Evolutionary conservation across 768 basidiomycete species (phyloP).

Genomic region (Lactifluus hygrophoroides): DNA sequence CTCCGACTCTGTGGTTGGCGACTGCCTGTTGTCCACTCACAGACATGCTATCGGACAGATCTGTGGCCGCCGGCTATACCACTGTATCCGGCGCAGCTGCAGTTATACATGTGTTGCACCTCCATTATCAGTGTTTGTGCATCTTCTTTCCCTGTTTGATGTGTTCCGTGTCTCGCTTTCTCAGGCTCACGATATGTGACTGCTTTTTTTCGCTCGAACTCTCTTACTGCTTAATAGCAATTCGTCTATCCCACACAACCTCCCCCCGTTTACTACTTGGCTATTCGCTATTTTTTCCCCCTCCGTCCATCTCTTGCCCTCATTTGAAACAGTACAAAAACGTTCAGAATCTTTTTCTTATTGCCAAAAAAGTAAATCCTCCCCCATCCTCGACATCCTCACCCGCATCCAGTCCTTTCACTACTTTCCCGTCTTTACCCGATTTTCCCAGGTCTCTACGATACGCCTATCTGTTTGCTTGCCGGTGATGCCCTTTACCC

Average conservation of each 20-base stretch:
- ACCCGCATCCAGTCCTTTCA: conserved; percentile 16
- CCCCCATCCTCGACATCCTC: conserved; percentile 8
- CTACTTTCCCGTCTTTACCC: conserved; percentile 20
- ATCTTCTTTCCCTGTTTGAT: conserved; percentile 1
- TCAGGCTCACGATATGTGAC: not conserved
- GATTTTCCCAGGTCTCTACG: conserved; percentile 10
- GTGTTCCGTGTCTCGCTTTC: conserved; percentile 5
- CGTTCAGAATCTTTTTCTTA: not conserved
- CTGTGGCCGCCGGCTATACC: not conserved
- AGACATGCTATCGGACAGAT: not conserved
- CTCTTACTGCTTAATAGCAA: conserved; percentile 5
- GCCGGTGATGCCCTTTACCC: not conserved
- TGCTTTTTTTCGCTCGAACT: conserved; percentile 6
- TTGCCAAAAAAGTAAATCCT: conserved; percentile 5
- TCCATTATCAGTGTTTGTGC: not conserved
- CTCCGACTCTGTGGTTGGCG: conserved; percentile 9
- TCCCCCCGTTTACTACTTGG: conserved; percentile 1
- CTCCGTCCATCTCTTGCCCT: conserved; percentile 3
- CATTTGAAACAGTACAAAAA: conserved; percentile 9
- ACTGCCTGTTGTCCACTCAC: not conserved
- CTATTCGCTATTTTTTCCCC: conserved; percentile 6
- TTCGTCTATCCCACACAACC: conserved; percentile 1
- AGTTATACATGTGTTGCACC: conserved; percentile 4
- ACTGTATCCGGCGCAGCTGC: not conserved
- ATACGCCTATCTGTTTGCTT: conserved; percentile 7